Percentiles rank a stretch among this genome's conserved stretches.
Conservation (phyloP, 2,329 filamentous ascomycete genomes). For the Ophiostoma pallidulum region DNA sequence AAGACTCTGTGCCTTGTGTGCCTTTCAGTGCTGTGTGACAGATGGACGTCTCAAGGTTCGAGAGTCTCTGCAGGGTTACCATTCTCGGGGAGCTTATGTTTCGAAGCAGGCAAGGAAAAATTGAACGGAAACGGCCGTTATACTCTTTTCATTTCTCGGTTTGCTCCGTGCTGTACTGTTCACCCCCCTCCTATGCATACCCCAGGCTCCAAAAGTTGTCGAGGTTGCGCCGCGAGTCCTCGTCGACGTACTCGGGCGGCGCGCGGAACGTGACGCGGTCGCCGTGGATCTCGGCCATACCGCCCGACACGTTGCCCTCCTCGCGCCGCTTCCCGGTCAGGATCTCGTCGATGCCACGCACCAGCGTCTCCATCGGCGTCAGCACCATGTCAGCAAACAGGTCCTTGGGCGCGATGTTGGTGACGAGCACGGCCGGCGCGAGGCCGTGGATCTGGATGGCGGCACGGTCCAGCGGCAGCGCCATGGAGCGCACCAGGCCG, state of each 20-base stretch:
- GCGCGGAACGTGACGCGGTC: conserved; percentile 37
- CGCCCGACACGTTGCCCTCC: conserved; percentile 29
- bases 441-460: conserved; percentile 42
- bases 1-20: too few species aligned
- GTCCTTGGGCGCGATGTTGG: conserved; percentile 35
- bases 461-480: conserved; percentile 27
- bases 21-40: too few species aligned
- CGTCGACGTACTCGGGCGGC: conserved; percentile 37
- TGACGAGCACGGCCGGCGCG: conserved; percentile 40
- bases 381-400: conserved; percentile 39
- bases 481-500: conserved; percentile 40
- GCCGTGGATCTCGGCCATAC: conserved; percentile 42
- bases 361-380: conserved; percentile 41
- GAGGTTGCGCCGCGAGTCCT: conserved; percentile 37
- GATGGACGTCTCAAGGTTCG: too few species aligned
- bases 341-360: conserved; percentile 34
- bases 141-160: too few species aligned
- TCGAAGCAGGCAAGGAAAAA: too few species aligned
- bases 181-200: conserved; percentile 29
- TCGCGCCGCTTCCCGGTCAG: conserved; percentile 24
- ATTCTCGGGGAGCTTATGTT: too few species aligned
- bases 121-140: too few species aligned
- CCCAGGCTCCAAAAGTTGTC: conserved; percentile 38
- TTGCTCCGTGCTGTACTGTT: too few species aligned
- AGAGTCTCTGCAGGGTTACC: too few species aligned